Percentiles rank a stretch among this genome's conserved stretches.
These are phyloP conservation scores for Vitis labrusca DNA, from an alignment of 164 flowering plant genomes.

Conservation along the genomic window DNA sequence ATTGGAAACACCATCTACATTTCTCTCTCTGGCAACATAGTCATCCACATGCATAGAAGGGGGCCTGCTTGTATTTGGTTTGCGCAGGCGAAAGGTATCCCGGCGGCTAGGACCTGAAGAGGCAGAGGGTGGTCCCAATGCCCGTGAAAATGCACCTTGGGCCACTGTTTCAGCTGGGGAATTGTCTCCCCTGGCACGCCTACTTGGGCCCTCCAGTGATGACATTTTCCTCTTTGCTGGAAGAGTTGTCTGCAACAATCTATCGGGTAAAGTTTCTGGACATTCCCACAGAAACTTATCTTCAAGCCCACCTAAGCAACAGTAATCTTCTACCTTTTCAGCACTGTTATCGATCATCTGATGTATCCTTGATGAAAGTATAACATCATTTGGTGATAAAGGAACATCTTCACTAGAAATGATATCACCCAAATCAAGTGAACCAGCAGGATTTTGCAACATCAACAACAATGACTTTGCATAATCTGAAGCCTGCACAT, in stretches of 20 bases:
- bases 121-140: slow-evolving; percentile 40
- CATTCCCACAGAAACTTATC: slow-evolving; percentile 89
- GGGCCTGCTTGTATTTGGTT: slow-evolving; percentile 98
- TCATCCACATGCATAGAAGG: slow-evolving; percentile 99
- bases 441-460: slow-evolving; percentile 48
- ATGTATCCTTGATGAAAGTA: slow-evolving; percentile 32
- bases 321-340: slow-evolving; percentile 41
- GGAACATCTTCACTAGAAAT: slow-evolving; percentile 16
- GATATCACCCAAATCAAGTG: slow-evolving; percentile 37
- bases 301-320: slow-evolving; percentile 46
- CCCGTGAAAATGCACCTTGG: slow-evolving; percentile 56
- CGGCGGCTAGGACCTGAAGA: slow-evolving; percentile 74
- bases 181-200: slow-evolving; percentile 76
- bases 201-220: slow-evolving; percentile 58
- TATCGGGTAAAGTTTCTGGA: slow-evolving; percentile 86
- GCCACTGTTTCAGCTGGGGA: slow-evolving; percentile 42
- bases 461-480: slow-evolving; percentile 46
- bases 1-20: slow-evolving; percentile 59
- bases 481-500: slow-evolving; percentile 52
- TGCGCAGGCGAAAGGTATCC: slow-evolving; percentile 89
- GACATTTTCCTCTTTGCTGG: slow-evolving; percentile 66
- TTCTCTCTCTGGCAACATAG: slow-evolving; percentile 97
- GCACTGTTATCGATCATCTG: slow-evolving; percentile 28
- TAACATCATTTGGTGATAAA: slow-evolving; percentile 22
- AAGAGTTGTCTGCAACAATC: slow-evolving; percentile 47